A percentile compares a stretch with the other conserved stretches of the same genome.
These are phyloP conservation scores for Rutstroemia sp. DNA, from an alignment of 2,329 filamentous ascomycete species.

Conservation along the genomic window DNA sequence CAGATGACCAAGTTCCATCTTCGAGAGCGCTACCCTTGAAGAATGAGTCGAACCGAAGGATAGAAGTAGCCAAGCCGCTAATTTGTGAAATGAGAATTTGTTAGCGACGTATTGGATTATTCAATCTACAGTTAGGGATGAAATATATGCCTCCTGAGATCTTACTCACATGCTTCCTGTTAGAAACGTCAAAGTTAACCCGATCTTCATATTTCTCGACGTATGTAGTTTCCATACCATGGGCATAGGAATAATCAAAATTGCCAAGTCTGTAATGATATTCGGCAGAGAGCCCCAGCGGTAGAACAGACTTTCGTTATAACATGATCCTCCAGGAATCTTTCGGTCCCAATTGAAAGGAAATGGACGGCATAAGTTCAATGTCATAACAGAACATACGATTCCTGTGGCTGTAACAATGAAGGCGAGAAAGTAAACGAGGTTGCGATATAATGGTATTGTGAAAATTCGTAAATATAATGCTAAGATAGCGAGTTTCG, in stretches of 20 bases:
- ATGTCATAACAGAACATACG: neutral
- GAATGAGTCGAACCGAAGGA: conserved; percentile 6
- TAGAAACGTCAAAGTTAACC: neutral
- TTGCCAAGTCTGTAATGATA: neutral
- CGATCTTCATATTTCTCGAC: neutral
- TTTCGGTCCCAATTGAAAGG: neutral
- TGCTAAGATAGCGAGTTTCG: neutral
- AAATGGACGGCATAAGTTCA: neutral
- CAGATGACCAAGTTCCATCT: neutral
- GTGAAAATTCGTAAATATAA: neutral
- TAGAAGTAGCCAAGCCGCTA: conserved; percentile 1
- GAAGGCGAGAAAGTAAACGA: neutral
- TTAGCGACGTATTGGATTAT: neutral
- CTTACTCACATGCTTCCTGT: neutral
- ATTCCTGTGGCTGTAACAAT: neutral
- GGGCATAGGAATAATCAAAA: neutral
- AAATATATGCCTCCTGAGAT: neutral
- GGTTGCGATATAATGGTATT: neutral
- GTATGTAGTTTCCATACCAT: neutral
- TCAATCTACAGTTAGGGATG: neutral
- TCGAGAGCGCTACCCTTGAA: neutral
- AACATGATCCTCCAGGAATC: neutral
- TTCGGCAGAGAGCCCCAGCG: neutral
- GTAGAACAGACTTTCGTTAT: neutral
- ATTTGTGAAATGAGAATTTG: neutral